Base-by-base conservation (phyloP, 495 filamentous ascomycete species). In the Friedmanniomyces endolithicus region DNA sequence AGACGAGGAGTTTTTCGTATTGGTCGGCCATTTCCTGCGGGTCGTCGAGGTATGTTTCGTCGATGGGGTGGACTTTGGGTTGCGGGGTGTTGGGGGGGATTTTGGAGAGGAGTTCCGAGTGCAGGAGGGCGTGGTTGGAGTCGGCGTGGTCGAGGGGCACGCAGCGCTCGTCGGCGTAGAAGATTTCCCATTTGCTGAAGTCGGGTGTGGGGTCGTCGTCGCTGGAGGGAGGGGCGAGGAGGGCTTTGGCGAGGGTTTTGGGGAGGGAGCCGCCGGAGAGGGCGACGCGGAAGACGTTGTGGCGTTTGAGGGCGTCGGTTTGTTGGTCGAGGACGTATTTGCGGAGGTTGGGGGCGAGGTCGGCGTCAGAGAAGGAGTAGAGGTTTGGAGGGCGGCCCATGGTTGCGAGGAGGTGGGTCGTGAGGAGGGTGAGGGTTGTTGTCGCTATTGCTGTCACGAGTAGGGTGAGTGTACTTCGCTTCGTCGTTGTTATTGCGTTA, bases 191-290 rank as follows among this genome's bases (percentile, higher is more conserved):
- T 65, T 86, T 88, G 65, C 75, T 73, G 75, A 90, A 96, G 60
- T 82, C 73, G 52, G 88, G 69, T 8, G 71, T 74, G 56, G 87
- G 82, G 24, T 83, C 81, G 11, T 72, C 67, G 33, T 67, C 66
- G 34, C 76, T 79, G 55, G 77, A 72, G 17, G 79, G 70, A 0
- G 74, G 70, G 0, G 81, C 68, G 3, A 97, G 79, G 11, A 98
- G 81, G 1, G 88, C 86, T 57, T 77, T 77, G 19, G 88, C 88
- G 22, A 98, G 86, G 24, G 84, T 86, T 53, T 83, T 79, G 22
- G 92, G 92, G 7, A 98, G 81, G 14, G 94, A 97, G 46, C 92
- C 94, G 61, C 94, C 92, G 1, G 92, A 97, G 41, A 98, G 85
- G 43, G 82, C 92, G 55, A 98, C 74, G 65, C 90, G 90, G 77